Evolutionary conservation across 2,329 filamentous ascomycete genomes (phyloP).

Genomic region (Stachybotrys chartarum): DNA sequence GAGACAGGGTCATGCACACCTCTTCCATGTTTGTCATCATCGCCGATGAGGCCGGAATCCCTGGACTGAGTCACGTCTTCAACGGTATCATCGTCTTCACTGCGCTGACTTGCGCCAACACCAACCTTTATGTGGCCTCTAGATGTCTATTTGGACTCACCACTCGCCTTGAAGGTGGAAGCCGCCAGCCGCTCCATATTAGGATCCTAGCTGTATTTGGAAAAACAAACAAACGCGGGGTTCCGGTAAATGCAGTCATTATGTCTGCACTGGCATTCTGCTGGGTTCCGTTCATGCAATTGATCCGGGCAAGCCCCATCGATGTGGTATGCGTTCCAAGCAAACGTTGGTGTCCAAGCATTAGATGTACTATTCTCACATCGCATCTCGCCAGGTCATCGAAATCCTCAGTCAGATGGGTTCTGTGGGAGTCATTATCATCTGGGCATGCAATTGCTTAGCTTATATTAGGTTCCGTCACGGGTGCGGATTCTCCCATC

Average conservation of each 20-base stretch:
- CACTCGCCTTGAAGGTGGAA: slow-evolving; percentile 17
- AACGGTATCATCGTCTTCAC: slow-evolving; percentile 25
- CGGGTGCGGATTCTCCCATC: slow-evolving; percentile 13
- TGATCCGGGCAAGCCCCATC: too few species aligned
- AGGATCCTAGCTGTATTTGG: slow-evolving; percentile 21
- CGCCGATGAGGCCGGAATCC: slow-evolving; percentile 9
- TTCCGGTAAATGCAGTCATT: slow-evolving; percentile 29
- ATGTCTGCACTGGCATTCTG: slow-evolving; percentile 28
- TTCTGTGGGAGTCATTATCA: slow-evolving; percentile 25
- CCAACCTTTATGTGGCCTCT: slow-evolving; percentile 26
- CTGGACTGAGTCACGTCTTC: slow-evolving; percentile 15
- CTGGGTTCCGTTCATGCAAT: slow-evolving; percentile 33
- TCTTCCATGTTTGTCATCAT: slow-evolving; percentile 18
- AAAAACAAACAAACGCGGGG: slow-evolving; percentile 19
- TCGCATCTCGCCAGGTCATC: slow-evolving; percentile 25
- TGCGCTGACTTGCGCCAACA: slow-evolving; percentile 22
- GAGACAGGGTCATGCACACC: neutral
- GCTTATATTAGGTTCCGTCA: slow-evolving; percentile 31
- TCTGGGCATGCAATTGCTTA: slow-evolving; percentile 33
- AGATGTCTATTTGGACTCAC: slow-evolving; percentile 23
- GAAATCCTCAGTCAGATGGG: slow-evolving; percentile 29
- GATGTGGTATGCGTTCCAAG: too few species aligned
- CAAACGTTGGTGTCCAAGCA: neutral
- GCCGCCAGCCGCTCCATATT: slow-evolving; percentile 13
- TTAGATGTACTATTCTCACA: neutral